These are phyloP conservation scores for Fusarium siculi DNA, from an alignment of 2,329 filamentous ascomycete genomes.

Conservation along the genomic window DNA sequence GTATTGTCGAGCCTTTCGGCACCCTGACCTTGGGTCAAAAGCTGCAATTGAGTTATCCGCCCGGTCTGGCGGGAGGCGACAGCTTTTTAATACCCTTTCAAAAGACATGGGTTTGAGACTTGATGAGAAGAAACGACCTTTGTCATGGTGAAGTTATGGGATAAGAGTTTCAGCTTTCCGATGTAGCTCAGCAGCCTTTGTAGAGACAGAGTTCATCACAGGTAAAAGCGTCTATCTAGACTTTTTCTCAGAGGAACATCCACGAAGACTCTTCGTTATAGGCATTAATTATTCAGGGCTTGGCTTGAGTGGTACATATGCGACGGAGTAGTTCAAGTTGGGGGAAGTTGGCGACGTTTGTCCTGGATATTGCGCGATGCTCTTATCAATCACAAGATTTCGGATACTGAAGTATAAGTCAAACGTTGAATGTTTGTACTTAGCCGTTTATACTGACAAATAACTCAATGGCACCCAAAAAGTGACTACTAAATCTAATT, in stretches of 20 bases:
- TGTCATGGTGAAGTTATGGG: background rate
- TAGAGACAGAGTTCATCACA: background rate
- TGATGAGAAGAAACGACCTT: background rate
- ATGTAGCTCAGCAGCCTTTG: background rate
- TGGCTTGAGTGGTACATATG: background rate
- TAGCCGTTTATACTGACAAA: background rate
- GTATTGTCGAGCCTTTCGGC: background rate
- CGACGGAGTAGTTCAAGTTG: background rate
- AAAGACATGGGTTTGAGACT: background rate
- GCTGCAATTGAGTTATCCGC: background rate
- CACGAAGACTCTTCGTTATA: too few species aligned
- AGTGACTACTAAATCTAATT: background rate
- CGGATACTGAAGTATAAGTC: background rate
- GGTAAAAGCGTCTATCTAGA: rapidly evolving
- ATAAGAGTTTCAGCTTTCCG: background rate
- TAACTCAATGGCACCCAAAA: background rate
- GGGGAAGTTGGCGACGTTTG: constrained; percentile 26
- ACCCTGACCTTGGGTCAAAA: background rate
- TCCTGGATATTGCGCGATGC: constrained; percentile 30
- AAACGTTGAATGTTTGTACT: background rate
- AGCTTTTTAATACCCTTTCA: too few species aligned
- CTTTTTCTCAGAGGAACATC: rapidly evolving
- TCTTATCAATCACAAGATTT: constrained; percentile 20
- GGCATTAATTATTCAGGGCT: rapidly evolving
- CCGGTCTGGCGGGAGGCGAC: background rate